Evolutionary conservation across 2,329 filamentous ascomycete species (phyloP).

Genomic region (Monilinia laxa): DNA sequence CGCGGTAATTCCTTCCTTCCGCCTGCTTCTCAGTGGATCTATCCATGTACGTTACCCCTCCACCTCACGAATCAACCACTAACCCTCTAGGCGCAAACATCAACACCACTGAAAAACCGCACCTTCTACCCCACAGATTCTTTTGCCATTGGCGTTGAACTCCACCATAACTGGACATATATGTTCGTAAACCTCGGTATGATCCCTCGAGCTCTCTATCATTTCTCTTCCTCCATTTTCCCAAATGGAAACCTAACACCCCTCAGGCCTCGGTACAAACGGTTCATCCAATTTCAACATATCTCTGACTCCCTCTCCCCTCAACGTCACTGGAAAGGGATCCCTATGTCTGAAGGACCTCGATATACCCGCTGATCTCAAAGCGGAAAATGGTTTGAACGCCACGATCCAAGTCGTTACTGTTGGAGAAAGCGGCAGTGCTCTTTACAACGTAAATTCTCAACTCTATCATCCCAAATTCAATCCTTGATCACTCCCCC

Average conservation of each 20-base stretch:
- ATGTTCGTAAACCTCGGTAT: conserved; percentile 18
- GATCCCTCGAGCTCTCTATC: not conserved
- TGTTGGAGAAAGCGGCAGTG: conserved; percentile 21
- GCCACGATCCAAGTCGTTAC: conserved; percentile 26
- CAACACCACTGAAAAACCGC: conserved; percentile 18
- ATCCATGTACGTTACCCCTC: conserved; percentile 21
- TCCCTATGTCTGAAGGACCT: conserved; percentile 24
- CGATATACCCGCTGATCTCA: conserved; percentile 15
- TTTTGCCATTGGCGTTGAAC: conserved; percentile 3
- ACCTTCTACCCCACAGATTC: conserved; percentile 14
- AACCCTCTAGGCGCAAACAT: conserved; percentile 23
- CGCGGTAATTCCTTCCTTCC: conserved; percentile 21
- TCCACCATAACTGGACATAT: conserved; percentile 17
- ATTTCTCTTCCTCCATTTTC: conserved; percentile 4
- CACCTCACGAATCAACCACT: not conserved
- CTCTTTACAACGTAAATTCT: conserved; percentile 24
- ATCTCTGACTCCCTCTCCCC: conserved; percentile 15
- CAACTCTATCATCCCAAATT: not conserved
- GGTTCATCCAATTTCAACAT: conserved; percentile 24
- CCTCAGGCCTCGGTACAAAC: conserved; percentile 21
- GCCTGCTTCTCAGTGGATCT: conserved; percentile 24
- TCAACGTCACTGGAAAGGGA: conserved; percentile 23
- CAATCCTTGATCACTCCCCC: not conserved
- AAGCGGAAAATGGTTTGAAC: conserved; percentile 16
- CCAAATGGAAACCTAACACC: not conserved